A percentile compares a stretch with the other conserved stretches of the same genome.
Conservation (phyloP, 495 filamentous ascomycete species). For the Barbatosphaeria neglecta region DNA sequence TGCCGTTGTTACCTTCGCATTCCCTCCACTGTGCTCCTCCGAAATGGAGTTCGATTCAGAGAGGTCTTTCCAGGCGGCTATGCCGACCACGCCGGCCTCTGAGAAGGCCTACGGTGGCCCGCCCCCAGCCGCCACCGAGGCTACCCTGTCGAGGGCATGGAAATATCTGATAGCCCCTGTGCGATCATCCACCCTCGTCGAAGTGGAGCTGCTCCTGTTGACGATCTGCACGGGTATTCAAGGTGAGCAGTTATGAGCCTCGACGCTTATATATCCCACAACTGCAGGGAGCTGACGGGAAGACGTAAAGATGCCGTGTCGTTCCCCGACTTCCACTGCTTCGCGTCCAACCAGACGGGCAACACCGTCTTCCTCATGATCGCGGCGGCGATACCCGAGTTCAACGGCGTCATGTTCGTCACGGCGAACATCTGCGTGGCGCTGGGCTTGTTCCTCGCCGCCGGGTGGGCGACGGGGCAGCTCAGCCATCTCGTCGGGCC, state of each 20-base stretch:
- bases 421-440: slow-evolving; percentile 41
- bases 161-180: slow-evolving; percentile 24
- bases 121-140: neutral
- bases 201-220: slow-evolving; percentile 29
- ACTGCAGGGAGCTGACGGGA: slow-evolving; percentile 5
- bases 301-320: slow-evolving; percentile 39
- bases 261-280: no score
- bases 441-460: slow-evolving; percentile 42
- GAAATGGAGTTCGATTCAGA: neutral
- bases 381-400: slow-evolving; percentile 37
- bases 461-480: slow-evolving; percentile 44
- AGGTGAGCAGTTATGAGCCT: no score
- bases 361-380: slow-evolving; percentile 49
- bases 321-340: slow-evolving; percentile 52
- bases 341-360: slow-evolving; percentile 55
- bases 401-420: slow-evolving; percentile 34
- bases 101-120: neutral
- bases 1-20: neutral
- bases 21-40: neutral
- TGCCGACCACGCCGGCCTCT: neutral
- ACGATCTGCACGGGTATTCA: slow-evolving; percentile 31
- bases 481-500: slow-evolving; percentile 40
- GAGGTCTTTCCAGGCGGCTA: neutral
- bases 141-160: slow-evolving; percentile 17
- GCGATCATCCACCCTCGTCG: slow-evolving; percentile 21